Base-by-base conservation (phyloP, 2,329 filamentous ascomycete species). In the Aspergillus hiratsukae region DNA sequence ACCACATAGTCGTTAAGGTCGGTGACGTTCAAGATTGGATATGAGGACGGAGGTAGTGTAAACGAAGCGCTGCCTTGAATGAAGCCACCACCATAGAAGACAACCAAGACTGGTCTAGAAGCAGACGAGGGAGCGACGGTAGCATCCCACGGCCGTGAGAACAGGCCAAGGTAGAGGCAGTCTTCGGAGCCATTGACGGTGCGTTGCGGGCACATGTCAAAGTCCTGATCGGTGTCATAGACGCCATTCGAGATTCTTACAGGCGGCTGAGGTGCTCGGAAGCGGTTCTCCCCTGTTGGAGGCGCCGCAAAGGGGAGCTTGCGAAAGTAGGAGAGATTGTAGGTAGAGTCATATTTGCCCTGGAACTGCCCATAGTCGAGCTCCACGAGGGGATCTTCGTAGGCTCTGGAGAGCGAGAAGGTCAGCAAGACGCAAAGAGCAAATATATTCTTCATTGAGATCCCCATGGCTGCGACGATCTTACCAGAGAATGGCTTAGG, bases 281-380 rank as follows among this genome's bases (percentile, higher is more conserved):
- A 87, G 4, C 84, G 79, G 63, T 86, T 85, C 49, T 76, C 65
- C 1, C 83, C 82, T 11, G 77, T 71, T 14, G 84, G 83, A 1
- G 84, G 81, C 11, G 83, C 81, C 4, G 81, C 83, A 62, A 82
- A 87, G 17, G 84, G 84, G 50, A 87, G 84, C 62, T 81, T 84
- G 58, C 79, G 80, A 71, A 78, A 86, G 69, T 84, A 83, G 27
- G 78, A 81, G 45, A 85, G 78, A 63, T 85, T 83, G 64, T 85
- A 84, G 2, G 67, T 62, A 8, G 70, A 58, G 19, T 78, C 78
- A 61, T 82, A 82, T 48, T 78, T 76, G 19, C 83, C 83, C 60
- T 77, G 72, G 58, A 85, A 83, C 19, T 72, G 76, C 28, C 79
- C 80, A 61, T 82, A 82, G 66, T 79, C 75, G 6, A 81, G 72